Base-by-base conservation (phyloP, 2,329 filamentous ascomycete genomes). In the Sporothrix curviconia region DNA sequence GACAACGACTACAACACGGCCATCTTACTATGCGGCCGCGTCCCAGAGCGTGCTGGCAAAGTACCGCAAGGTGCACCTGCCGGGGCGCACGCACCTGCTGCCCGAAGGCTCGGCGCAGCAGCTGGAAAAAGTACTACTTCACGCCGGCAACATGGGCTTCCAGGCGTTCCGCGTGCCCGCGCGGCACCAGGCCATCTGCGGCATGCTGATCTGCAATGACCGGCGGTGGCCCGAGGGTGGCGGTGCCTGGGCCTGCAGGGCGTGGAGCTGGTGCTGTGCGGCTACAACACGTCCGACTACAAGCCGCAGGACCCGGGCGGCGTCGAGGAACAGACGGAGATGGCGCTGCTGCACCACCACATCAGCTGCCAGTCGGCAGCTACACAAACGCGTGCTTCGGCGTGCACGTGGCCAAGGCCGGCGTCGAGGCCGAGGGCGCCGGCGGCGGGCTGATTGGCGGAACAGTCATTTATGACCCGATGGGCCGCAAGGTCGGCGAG, bases 61-160 rank as follows among this genome's bases (percentile, higher is more conserved):
- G 62, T 82, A 82, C 63, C 72, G 78, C 59, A 82, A 82, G 65
- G 71, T 81, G 2, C 79, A 82, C 62, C 68, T 82, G 3, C 79
- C 79, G 0, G 79, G 79, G 0, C 76, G 75, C 3, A 69, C 72
- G n/a, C 77, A 80, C 63, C 78, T 78, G 11, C 74, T 78, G 32
- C 68, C 72, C 3, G 72, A 76, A 4, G 68, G 72, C 4, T 76
- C 75, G 1, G 73, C 75, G 4, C 78, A 81, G 62, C 79, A 82
- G 66, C 72, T 82, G 4, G 79, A 82, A 65, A n/a, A 82, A 82
- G 66, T 67, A 76, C 34, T 82, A 81, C 64, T 82, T 82, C 64
- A 69, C 69, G 25, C 76, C 0, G 79, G 79, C 1, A 67, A 82
- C 56, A 67, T 81, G 3, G 79, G 78, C 0, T 82, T 81, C 67